Base-by-base conservation (phyloP, 768 basidiomycete genomes). In the Candolleomyces aberdarensis region DNA sequence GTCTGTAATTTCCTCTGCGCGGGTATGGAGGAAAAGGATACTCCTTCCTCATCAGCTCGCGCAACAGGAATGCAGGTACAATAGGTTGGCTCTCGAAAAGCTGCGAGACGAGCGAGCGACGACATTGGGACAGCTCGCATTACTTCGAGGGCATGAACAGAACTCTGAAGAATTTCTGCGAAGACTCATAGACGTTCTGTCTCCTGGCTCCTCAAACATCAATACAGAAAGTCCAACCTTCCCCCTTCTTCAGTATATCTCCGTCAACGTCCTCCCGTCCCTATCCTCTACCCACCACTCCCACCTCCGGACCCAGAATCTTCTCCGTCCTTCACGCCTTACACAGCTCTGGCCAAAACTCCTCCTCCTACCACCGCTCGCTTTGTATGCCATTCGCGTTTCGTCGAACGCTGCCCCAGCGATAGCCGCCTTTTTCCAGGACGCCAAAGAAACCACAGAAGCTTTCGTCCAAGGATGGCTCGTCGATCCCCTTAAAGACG, bases 381-480 rank as follows among this genome's bases (percentile, higher is more conserved):
- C 81, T 0, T 66, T 89, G 22, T 83, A 87, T 64, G 72, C 78
- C 13, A 66, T 81, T 32, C 78, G 80, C 11, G 71, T 75, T 22
- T 69, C 83, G 8, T 90, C 88, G 65, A 76, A 80, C 5, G 88
- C 88, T 5, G 83, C 87, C 8, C 65, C 63, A 29, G 66, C 65
- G 58, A 63, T 69, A 10, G 65, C 68, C 10, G 83, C 83, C 39
- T 66, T 95, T 54, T 58, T 74, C 7, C 80, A 85, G 47, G 75
- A 90, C 55, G 80, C 81, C 3, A 61, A 62, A n/a, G 88, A 92
- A 62, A 81, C 85, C 0, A 70, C 78, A 40, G 85, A 77, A 22
- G 88, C 87, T 0, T 96, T 98, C 70, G 75, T 94, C 62, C 76
- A 81, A 19, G 89, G 87, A 52, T 98, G 94, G 91, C 78, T 98